Percentiles rank a stretch among this genome's conserved stretches.
These are phyloP conservation scores for Neonectria neomacrospora DNA, from an alignment of 2,329 filamentous ascomycete genomes.

Conservation along the genomic window DNA sequence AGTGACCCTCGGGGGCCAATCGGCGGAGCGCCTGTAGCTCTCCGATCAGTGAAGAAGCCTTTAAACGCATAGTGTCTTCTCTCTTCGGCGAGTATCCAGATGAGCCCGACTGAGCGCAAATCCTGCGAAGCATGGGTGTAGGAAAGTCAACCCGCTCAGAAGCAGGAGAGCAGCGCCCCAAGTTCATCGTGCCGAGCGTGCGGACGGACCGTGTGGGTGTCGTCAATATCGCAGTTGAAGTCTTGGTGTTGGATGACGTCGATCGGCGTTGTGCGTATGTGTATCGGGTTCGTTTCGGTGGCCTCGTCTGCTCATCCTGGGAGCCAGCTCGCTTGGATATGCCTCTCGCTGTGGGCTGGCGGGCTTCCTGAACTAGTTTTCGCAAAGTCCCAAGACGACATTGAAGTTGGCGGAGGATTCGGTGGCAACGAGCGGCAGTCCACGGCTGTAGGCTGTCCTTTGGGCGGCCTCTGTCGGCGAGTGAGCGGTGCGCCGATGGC, in stretches of 20 bases:
- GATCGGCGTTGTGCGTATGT: slow-evolving; percentile 45
- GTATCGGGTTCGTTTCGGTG: slow-evolving; percentile 44
- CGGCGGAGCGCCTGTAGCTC: slow-evolving; percentile 42
- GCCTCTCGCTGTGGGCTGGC: slow-evolving; percentile 12
- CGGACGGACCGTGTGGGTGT: slow-evolving; percentile 46
- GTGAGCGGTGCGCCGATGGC: slow-evolving; percentile 33
- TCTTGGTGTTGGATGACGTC: slow-evolving; percentile 14
- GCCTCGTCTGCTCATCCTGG: slow-evolving; percentile 14
- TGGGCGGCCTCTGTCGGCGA: not conserved
- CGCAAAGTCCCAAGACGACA: slow-evolving; percentile 55
- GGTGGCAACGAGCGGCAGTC: slow-evolving; percentile 60
- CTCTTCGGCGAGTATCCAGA: slow-evolving; percentile 11
- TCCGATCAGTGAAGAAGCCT: slow-evolving; percentile 28
- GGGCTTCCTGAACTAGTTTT: slow-evolving; percentile 46
- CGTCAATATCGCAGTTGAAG: slow-evolving; percentile 3
- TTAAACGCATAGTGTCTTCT: slow-evolving; percentile 5
- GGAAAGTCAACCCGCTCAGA: slow-evolving; percentile 44
- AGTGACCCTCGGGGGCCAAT: slow-evolving; percentile 37
- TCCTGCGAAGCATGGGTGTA: slow-evolving; percentile 45
- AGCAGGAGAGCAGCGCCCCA: slow-evolving; percentile 39
- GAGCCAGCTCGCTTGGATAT: slow-evolving; percentile 38
- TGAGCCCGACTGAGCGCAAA: slow-evolving; percentile 37
- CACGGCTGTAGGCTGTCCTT: slow-evolving; percentile 50
- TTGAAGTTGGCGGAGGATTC: slow-evolving; percentile 59
- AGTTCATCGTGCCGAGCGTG: slow-evolving; percentile 47